phyloP scores from a whole-genome alignment of 768 basidiomycete species.

The Termitomyces sp. region DNA sequence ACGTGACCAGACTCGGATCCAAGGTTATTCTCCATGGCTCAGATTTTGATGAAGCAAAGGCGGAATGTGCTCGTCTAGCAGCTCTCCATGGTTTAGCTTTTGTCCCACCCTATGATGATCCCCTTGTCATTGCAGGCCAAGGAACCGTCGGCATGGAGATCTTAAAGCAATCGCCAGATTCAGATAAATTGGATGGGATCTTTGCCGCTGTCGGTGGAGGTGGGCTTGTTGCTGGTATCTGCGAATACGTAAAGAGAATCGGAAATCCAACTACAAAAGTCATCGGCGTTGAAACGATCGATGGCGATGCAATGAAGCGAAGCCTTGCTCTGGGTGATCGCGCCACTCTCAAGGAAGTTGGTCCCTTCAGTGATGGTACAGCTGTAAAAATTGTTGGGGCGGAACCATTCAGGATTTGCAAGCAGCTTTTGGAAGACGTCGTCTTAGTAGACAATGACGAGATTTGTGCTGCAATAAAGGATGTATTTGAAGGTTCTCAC shows the following conservation, averaged over 20 bases:
- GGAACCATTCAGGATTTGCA: conserved; percentile 92
- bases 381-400: conserved; percentile 94
- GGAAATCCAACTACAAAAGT: conserved; percentile 80
- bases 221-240: conserved; percentile 86
- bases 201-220: conserved; percentile 95
- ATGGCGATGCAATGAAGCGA: conserved; percentile 89
- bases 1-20: conserved; percentile 91
- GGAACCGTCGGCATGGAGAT: conserved; percentile 95
- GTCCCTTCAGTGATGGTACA: conserved; percentile 96
- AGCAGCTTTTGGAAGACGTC: conserved; percentile 74
- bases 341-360: conserved; percentile 82
- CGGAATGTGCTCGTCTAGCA: conserved; percentile 86
- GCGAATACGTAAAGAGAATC: conserved; percentile 89
- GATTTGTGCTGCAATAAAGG: conserved; percentile 97
- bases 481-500: conserved; percentile 87
- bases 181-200: conserved; percentile 75
- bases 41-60: conserved; percentile 96
- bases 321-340: conserved; percentile 80
- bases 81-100: conserved; percentile 71
- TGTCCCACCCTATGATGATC: conserved; percentile 97
- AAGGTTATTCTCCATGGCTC: conserved; percentile 88
- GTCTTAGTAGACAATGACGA: conserved; percentile 91
- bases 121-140: conserved; percentile 94
- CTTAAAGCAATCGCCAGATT: conserved; percentile 76
- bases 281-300: conserved; percentile 89